Evolutionary conservation across 169 alveolate genomes (phyloP).

Genomic region (Plasmodium falciparum): DNA sequence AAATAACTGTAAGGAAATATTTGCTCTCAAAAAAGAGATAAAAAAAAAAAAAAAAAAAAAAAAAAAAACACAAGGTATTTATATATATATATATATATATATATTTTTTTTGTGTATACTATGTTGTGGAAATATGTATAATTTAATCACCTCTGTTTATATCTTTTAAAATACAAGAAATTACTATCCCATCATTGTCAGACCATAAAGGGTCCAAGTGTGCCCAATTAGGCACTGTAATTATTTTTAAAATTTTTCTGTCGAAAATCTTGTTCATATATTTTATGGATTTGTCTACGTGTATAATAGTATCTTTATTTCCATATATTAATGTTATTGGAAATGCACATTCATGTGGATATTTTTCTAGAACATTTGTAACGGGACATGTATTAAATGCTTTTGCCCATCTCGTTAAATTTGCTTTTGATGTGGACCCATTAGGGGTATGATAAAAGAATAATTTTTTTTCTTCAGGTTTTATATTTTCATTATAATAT

Average conservation of each 20-base stretch:
- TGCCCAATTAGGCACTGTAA: constrained; percentile 17
- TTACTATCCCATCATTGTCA: constrained; percentile 14
- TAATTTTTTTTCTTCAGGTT: constrained; percentile 1
- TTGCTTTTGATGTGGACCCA: constrained; percentile 36
- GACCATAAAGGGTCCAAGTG: constrained; percentile 33
- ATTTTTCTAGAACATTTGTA: constrained; percentile 45
- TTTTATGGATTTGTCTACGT: constrained; percentile 14
- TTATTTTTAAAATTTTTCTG: not conserved
- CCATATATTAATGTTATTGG: constrained; percentile 58
- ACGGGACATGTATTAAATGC: constrained; percentile 9
- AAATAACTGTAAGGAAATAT: no score
- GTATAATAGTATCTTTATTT: constrained; percentile 17
- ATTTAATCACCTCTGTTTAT: not conserved
- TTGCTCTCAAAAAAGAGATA: no score
- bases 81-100: no score
- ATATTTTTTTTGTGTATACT: not conserved
- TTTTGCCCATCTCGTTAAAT: constrained; percentile 22
- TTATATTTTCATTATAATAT: not conserved
- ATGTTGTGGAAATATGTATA: no score
- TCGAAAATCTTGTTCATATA: constrained; percentile 27
- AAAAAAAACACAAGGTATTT: not conserved
- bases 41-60: not conserved
- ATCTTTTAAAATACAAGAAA: constrained; percentile 47
- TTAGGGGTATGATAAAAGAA: constrained; percentile 32
- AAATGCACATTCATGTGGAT: constrained; percentile 7